Evolutionary conservation across 768 basidiomycete species (phyloP), one percentile per base, ranked within the genome.

Genomic region (Mycena rebaudengoi): DNA sequence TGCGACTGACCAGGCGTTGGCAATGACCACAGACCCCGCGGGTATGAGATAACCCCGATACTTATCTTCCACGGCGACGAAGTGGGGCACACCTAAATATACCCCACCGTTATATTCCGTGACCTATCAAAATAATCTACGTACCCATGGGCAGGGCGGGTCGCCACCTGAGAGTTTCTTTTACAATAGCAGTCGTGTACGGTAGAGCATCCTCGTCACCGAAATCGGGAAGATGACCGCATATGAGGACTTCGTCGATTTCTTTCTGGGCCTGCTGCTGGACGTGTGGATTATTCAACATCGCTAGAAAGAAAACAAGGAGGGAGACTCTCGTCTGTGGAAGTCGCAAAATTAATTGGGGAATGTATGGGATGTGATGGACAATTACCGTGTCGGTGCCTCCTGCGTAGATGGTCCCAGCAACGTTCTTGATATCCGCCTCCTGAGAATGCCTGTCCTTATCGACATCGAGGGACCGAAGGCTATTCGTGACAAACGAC

Each of bases 41-140:
- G 79, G 80, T 37, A 82, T 78, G 53, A 69, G 49, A 52, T 77
- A 75, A 1, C 78, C 79, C 1, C 66, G 60, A 59, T 80, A 82
- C 6, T 73, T 62, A 54, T 80, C 78, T 11, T 80, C 79, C 10
- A 70, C 69, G 1, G 48, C 61, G 11, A 71, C 58, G 11, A 66
- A 48, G 60, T 77, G 79, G 10, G 76, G 76, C 8, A 76, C 23
- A 13, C 71, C 64, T 64, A 29, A 18, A 43, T 10, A 26, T 23
- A 50, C n/a, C 12, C 28, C 5, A 29, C 7, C 29, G 30, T 39
- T 21, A 3, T 14, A 50, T 48, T 8, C 20, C 18, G 18, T 37
- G 35, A 37, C 35, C 18, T 37, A 18, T 18, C 11, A 48, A 48
- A 26, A 12, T 20, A 23, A 45, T 18, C 14, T 30, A 67, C 75